A percentile compares a stretch with the other conserved stretches of the same genome.
phyloP scores from a whole-genome alignment of 1,139 yeast genomes.

The Saccharomyces uvarum region DNA sequence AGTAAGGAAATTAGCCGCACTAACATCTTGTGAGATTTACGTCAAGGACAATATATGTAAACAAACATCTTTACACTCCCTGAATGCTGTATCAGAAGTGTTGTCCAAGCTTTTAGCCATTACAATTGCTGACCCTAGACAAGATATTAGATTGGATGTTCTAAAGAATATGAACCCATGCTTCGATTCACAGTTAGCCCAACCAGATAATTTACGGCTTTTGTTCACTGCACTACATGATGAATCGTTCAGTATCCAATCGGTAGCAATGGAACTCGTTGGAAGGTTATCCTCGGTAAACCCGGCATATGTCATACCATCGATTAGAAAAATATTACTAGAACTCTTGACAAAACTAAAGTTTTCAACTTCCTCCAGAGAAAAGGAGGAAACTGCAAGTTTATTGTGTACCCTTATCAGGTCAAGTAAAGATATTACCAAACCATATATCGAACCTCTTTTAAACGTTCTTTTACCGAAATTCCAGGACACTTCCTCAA shows the following conservation, averaged over 20 bases:
- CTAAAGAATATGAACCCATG: conserved; percentile 62
- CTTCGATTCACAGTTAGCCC: conserved; percentile 88
- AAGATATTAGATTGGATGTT: conserved; percentile 77
- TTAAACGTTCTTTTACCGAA: conserved; percentile 75
- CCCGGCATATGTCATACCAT: conserved; percentile 94
- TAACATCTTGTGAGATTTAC: conserved; percentile 77
- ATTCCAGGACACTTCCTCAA: conserved; percentile 62
- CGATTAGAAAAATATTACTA: conserved; percentile 74
- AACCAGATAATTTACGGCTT: conserved; percentile 80
- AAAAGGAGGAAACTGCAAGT: conserved; percentile 81
- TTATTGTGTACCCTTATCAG: conserved; percentile 66
- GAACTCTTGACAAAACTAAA: conserved; percentile 81
- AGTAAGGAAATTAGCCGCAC: conserved; percentile 78
- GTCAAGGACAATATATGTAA: conserved; percentile 74
- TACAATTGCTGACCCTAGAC: conserved; percentile 86
- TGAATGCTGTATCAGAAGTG: conserved; percentile 79
- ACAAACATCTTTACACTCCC: conserved; percentile 78
- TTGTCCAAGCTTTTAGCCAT: conserved; percentile 71
- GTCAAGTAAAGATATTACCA: conserved; percentile 70
- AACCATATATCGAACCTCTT: conserved; percentile 86
- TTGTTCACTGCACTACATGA: conserved; percentile 87
- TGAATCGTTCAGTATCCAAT: conserved; percentile 75
- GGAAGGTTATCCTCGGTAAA: conserved; percentile 81
- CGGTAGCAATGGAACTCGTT: conserved; percentile 68
- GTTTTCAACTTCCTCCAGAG: conserved; percentile 67